Conservation (phyloP, 2,329 filamentous ascomycete genomes). For the Orbilia javanica region DNA sequence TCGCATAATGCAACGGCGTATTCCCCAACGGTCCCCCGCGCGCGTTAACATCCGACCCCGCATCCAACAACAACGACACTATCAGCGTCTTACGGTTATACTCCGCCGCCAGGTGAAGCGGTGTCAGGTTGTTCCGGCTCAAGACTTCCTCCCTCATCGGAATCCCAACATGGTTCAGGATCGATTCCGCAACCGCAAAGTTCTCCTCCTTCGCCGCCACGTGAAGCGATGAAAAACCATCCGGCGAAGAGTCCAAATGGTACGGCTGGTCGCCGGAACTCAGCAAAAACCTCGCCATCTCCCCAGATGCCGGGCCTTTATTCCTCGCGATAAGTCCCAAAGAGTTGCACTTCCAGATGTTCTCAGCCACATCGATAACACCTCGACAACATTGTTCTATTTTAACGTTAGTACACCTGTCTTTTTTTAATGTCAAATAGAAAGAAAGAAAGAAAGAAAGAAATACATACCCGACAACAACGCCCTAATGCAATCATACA, state of each 20-base stretch:
- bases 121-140: constrained; percentile 46
- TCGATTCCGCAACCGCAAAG: constrained; percentile 51
- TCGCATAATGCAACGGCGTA: constrained; percentile 55
- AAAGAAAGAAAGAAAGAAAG: not conserved
- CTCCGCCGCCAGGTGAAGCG: constrained; percentile 50
- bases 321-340: constrained; percentile 51
- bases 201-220: constrained; percentile 50
- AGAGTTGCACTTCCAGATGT: constrained; percentile 44
- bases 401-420: not conserved
- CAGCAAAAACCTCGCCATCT: constrained; percentile 54
- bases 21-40: constrained; percentile 51
- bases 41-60: constrained; percentile 48
- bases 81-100: constrained; percentile 57
- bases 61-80: constrained; percentile 45
- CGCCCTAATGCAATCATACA: constrained; percentile 54
- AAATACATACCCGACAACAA: constrained; percentile 43
- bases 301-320: constrained; percentile 45
- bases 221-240: constrained; percentile 47
- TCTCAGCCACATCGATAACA: constrained; percentile 50
- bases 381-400: constrained; percentile 51
- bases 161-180: constrained; percentile 52
- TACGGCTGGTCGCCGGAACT: constrained; percentile 51
- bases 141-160: constrained; percentile 44
- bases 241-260: constrained; percentile 38
- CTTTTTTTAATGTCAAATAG: not conserved